phyloP scores from a whole-genome alignment of 352 stramenopile species.

The Phytophthora crassamura region DNA sequence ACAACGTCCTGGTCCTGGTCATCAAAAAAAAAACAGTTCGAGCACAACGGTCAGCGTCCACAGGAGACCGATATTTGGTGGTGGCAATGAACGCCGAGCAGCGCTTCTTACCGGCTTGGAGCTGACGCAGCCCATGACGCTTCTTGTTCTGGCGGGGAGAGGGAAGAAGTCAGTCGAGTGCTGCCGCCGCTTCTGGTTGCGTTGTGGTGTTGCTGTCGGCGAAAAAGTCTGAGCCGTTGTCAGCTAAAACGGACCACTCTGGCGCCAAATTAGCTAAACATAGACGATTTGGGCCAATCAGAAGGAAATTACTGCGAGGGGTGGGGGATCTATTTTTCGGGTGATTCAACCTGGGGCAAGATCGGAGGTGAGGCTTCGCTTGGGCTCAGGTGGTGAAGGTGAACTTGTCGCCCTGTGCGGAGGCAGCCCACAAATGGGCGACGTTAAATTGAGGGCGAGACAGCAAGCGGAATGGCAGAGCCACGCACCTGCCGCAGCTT shows the following conservation, averaged over 20 bases:
- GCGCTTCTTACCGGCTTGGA: slow-evolving; percentile 67
- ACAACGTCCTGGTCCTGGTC: slow-evolving; percentile 54
- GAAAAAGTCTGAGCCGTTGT: slow-evolving; percentile 10
- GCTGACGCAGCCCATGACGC: slow-evolving; percentile 73
- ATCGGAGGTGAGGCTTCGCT: slow-evolving; percentile 6
- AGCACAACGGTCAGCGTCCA: background rate
- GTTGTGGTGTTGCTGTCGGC: slow-evolving; percentile 35
- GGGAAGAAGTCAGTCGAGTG: slow-evolving; percentile 32
- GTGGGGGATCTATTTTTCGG: slow-evolving; percentile 34
- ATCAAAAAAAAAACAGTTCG: slow-evolving; percentile 4
- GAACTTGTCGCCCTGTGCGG: slow-evolving; percentile 69
- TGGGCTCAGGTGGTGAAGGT: slow-evolving; percentile 72
- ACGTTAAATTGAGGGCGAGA: slow-evolving; percentile 19
- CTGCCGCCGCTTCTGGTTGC: slow-evolving; percentile 35
- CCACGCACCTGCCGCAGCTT: slow-evolving; percentile 77
- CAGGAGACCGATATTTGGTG: background rate
- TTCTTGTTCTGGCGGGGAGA: slow-evolving; percentile 9
- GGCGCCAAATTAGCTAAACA: slow-evolving; percentile 29
- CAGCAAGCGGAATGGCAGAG: slow-evolving; percentile 1
- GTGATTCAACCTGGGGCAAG: slow-evolving; percentile 9
- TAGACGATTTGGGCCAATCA: slow-evolving; percentile 31
- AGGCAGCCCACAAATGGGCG: slow-evolving; percentile 12
- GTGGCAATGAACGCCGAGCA: background rate
- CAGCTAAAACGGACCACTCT: slow-evolving; percentile 30
- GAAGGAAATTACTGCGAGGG: slow-evolving; percentile 1